A percentile compares a stretch with the other conserved stretches of the same genome.
Evolutionary conservation across 225 moss, liverwort and hornwort genomes (phyloP).

Genomic region (Asterella californica): DNA sequence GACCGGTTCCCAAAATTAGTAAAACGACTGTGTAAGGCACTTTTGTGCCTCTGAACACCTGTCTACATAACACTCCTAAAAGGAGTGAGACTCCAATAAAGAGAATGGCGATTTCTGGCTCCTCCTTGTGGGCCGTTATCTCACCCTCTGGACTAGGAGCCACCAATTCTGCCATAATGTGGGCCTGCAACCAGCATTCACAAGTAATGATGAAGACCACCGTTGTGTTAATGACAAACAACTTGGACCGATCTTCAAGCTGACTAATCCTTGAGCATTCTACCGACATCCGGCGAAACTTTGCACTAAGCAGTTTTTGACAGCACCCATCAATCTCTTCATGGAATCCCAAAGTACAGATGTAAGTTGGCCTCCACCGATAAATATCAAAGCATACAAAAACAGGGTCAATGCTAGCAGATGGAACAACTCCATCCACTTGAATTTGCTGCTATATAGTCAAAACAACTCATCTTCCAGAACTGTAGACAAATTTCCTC

Average conservation of each 20-base stretch:
- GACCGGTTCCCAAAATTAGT: slow-evolving; percentile 65
- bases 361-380: not conserved
- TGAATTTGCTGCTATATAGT: not conserved
- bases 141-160: not conserved
- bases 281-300: not conserved
- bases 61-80: slow-evolving; percentile 74
- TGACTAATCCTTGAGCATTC: not conserved
- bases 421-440: not conserved
- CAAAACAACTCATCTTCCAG: not conserved
- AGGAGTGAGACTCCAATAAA: slow-evolving; percentile 70
- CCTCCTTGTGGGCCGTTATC: not conserved
- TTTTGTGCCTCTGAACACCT: slow-evolving; percentile 53
- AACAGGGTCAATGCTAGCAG: not conserved
- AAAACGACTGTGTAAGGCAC: slow-evolving; percentile 92
- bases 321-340: not conserved
- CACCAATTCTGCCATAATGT: not conserved
- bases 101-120: slow-evolving; percentile 72
- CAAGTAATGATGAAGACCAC: not conserved
- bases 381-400: not conserved
- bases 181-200: slow-evolving; percentile 2
- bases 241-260: not conserved
- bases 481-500: not conserved
- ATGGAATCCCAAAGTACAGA: not conserved
- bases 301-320: not conserved
- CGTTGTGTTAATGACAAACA: no score